Evolutionary conservation across 768 basidiomycete genomes (phyloP), one percentile per base, ranked within the genome.

Genomic region (Pleurotus sapidus): DNA sequence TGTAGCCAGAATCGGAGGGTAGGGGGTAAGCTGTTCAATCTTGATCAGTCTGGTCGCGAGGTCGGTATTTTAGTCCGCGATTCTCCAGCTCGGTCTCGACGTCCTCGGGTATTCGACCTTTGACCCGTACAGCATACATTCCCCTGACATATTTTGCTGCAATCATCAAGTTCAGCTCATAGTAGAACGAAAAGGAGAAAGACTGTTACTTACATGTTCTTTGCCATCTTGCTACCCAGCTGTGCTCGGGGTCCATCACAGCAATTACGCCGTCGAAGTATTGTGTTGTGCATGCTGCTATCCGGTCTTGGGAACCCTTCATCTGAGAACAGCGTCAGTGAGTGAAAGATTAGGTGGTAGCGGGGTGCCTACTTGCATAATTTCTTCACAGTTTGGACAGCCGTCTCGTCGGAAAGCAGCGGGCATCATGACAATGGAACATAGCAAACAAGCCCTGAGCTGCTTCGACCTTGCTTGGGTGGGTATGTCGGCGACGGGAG

Each of bases 151-250:
- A 92, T 73, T 95, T 95, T 61, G 92, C 96, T 97, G 59, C 17
- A 63, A 34, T 9, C 30, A 34, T 34, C 38, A 48, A 48, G 49
- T 24, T 11, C 15, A 30, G 37, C 43, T 59, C 43, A 55, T 50
- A 38, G 61, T 39, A 25, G 49, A 23, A 43, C 37, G 15, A 50
- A 39, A 4, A 38, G 38, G 23, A 53, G 27, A 46, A 55, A 27
- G 42, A 55, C 14, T 7, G 14, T 20, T 30, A 80, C 88, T 60
- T 63, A 95, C 96, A 85, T 63, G 89, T 93, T 68, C 96, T 76
- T 71, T 99, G 95, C 95, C 95, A 99, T 63, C 91, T 83, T 5
- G 92, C 91, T 5, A 98, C 95, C 97, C 97, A 99, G 68, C 92
- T 94, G 48, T 81, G 80, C 63, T 91, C 87, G 2, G 95, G 89